Conservation (phyloP, 345 rosid genomes). For the Bruguiera sexangula region DNA sequence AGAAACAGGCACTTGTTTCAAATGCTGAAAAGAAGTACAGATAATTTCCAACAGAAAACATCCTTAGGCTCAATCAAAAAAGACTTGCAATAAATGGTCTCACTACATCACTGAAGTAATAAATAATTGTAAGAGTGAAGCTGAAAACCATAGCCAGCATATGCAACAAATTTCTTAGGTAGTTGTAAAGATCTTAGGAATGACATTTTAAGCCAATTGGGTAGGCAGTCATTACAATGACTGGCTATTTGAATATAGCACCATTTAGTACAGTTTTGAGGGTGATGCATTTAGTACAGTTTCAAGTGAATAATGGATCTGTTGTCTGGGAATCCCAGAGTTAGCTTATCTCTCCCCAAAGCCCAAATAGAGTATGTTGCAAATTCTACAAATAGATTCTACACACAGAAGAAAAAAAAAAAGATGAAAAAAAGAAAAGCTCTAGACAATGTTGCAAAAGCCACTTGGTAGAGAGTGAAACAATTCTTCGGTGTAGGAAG, state of each 20-base stretch:
- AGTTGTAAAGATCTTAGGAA: background rate
- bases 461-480: slow-evolving; percentile 4
- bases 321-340: too few species aligned
- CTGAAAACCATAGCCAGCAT: background rate
- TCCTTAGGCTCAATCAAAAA: background rate
- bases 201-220: background rate
- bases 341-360: too few species aligned
- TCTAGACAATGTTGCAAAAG: background rate
- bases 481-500: background rate
- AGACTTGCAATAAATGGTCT: background rate
- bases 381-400: slow-evolving; percentile 13
- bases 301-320: background rate
- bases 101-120: too few species aligned
- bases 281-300: background rate
- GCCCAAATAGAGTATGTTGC: background rate
- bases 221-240: background rate
- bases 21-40: slow-evolving; percentile 28
- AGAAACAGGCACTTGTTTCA: slow-evolving; percentile 12
- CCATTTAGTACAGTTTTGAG: background rate
- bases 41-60: background rate
- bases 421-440: background rate
- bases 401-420: background rate
- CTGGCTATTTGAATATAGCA: too few species aligned
- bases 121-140: background rate
- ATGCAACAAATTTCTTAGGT: background rate